Percentiles rank a stretch among this genome's conserved stretches.
These are phyloP conservation scores for Wickerhamomyces xylosicus DNA, from an alignment of 805 yeast species.

Conservation along the genomic window DNA sequence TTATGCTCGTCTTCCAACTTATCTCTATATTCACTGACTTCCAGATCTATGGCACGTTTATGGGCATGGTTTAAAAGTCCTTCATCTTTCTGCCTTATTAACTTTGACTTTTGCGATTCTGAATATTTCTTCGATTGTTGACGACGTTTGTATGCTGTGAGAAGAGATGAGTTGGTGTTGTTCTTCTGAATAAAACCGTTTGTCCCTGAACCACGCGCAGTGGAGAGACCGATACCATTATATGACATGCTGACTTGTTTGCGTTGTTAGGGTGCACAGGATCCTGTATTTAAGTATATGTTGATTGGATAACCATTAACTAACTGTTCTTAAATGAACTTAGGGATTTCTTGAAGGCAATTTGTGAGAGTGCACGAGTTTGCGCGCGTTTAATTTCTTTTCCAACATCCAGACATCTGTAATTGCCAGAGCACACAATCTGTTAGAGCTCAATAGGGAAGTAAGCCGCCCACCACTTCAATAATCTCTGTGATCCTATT, in stretches of 20 bases:
- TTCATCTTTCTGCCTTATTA: constrained; percentile 6
- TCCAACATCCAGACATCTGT: too few species aligned
- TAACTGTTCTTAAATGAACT: too few species aligned
- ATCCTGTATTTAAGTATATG: too few species aligned
- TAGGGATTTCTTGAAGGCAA: too few species aligned
- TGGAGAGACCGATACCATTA: constrained; percentile 46
- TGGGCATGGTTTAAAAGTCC: constrained; percentile 12
- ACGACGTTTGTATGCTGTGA: constrained; percentile 29
- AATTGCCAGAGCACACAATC: too few species aligned
- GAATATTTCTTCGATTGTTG: constrained; percentile 13
- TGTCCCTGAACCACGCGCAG: constrained; percentile 54
- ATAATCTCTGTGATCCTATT: too few species aligned
- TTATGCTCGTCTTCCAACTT: constrained; percentile 35
- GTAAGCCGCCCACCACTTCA: too few species aligned
- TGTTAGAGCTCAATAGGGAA: too few species aligned
- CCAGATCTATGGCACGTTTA: constrained; percentile 20
- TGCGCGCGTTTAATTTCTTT: too few species aligned
- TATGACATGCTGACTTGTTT: constrained; percentile 40
- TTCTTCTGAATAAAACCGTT: constrained; percentile 50
- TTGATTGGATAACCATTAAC: too few species aligned
- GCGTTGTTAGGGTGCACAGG: too few species aligned
- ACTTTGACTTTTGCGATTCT: background rate
- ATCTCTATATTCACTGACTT: constrained; percentile 41
- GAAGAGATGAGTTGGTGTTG: constrained; percentile 16
- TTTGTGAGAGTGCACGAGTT: too few species aligned